Evolutionary conservation across 2,329 filamentous ascomycete species (phyloP), one percentile per base, ranked within the genome.

Genomic region (Fusarium sp.): DNA sequence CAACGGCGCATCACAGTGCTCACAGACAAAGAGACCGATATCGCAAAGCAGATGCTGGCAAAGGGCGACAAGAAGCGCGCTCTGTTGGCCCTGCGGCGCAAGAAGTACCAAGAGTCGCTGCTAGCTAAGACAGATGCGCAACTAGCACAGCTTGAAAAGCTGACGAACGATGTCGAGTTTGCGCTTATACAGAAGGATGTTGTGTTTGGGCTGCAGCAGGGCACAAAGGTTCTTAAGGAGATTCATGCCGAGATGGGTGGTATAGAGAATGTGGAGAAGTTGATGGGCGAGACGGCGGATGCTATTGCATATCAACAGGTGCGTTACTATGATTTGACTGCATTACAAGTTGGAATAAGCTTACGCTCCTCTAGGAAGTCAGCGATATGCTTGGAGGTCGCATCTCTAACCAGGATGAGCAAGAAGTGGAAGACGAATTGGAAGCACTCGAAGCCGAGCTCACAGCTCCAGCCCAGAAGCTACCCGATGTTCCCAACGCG

Each of bases 191-290:
- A 98, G 80, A 98, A 98, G 82, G 96, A 98, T 83, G 92, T 99
- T 37, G 79, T 99, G 6, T 98, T 93, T 80, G 96, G 96, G 0
- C 80, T 99, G 74, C 92, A 97, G 80, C 94, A 98, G 83, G 95
- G 95, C 39, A 98, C 94, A 1, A 88, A 87, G 67, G 96, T 98
- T 35, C 84, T 99, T 63, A 90, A 93, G 77, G 92, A 96, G 79
- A 98, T 99, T 61, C 92, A 98, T 78, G 89, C 88, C 75, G 95
- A 99, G 84, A 98, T 99, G 93, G 95, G 95, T 60, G 95, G 96
- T 4, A 84, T 99, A 66, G 94, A 97, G 74, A 90, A 92, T 68
- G 94, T 98, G 50, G 96, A 98, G 86, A 95, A 96, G 85, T 84
- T 99, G 74, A 92, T 98, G 90, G 94, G 92, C 24, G 94, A 98